Evolutionary conservation across 2,329 filamentous ascomycete genomes (phyloP).

Genomic region (Dactylella cylindrospora): DNA sequence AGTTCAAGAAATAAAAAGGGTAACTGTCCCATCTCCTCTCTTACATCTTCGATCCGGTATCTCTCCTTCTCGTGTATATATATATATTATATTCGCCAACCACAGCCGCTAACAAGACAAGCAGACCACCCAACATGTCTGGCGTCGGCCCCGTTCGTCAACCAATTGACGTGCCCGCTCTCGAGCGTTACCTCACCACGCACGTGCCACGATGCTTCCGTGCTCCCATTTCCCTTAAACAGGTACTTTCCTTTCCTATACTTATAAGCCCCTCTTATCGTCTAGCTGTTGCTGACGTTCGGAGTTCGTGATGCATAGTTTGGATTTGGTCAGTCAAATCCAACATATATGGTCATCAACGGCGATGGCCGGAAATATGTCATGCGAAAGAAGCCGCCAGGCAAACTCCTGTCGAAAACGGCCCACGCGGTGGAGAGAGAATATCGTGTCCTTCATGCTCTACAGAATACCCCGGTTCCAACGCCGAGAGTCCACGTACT

Average conservation of each 20-base stretch:
- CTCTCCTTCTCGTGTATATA: too few species aligned
- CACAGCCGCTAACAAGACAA: neutral
- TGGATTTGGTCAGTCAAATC: slow-evolving; percentile 95
- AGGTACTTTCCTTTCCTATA: slow-evolving; percentile 60
- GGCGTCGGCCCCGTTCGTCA: slow-evolving; percentile 83
- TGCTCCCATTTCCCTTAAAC: slow-evolving; percentile 81
- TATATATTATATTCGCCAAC: neutral
- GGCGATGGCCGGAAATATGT: slow-evolving; percentile 72
- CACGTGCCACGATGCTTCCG: slow-evolving; percentile 77
- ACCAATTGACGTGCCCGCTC: slow-evolving; percentile 76
- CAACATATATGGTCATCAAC: slow-evolving; percentile 86
- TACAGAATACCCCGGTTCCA: slow-evolving; percentile 76
- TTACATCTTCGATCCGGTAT: too few species aligned
- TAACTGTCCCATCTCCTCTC: too few species aligned
- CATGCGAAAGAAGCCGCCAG: slow-evolving; percentile 97
- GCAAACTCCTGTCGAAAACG: slow-evolving; percentile 84
- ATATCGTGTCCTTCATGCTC: slow-evolving; percentile 82
- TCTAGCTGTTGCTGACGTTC: slow-evolving; percentile 3
- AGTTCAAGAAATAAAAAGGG: too few species aligned
- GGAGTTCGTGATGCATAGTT: slow-evolving; percentile 63
- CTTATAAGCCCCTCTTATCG: slow-evolving; percentile 2
- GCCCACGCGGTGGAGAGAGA: slow-evolving; percentile 97
- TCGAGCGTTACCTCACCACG: slow-evolving; percentile 74
- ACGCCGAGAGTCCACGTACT: slow-evolving; percentile 81
- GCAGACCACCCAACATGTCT: slow-evolving; percentile 59